Base-by-base conservation (phyloP, 306 rosid genomes). In the Cucurbita argyrosperma region DNA sequence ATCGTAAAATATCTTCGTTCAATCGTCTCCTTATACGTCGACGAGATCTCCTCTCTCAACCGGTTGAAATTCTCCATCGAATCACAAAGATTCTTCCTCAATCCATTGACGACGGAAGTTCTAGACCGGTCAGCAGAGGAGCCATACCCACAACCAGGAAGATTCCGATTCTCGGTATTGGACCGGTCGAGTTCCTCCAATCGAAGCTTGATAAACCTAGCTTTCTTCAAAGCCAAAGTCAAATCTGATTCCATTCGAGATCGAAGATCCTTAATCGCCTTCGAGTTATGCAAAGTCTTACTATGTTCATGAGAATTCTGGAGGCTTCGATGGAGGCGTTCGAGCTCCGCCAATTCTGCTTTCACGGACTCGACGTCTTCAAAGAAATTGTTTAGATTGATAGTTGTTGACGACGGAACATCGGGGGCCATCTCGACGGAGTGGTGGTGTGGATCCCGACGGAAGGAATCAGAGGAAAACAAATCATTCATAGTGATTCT, bases 1-100 rank as follows among this genome's bases (percentile, higher is more conserved):
- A 92, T 96, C 46, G 96, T 92, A 79, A 81, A 92, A 78, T 88
- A 92, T 10, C 98, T 79, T 0, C 98, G 90, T 74, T 92, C 92
- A 0, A 92, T 92, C 47, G 98, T 92, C 57, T 92, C 96, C 2
- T 94, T 79, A 68, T 92, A 90, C 79, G 90, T 89, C 6, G 86
- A 60, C 4, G 95, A 83, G 46, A 92, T 90, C 72, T 84, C 78
- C 72, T 84, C 81, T 49, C 98, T 65, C 4, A 92, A 75, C 2
- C 61, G 63, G 18, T 87, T 92, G 80, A 92, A 92, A 53, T 74
- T 76, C n/a, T 90, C 98, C 96, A 92, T 92, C 43, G 88, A 87
- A 65, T 90, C 96, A 80, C 77, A 84, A 3, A 92, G 88, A 81
- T 92, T 92, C 87, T 92, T 92, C 77, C 94, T 83, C 63, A 92